A percentile compares a stretch with the other conserved stretches of the same genome.
phyloP scores from a whole-genome alignment of 2,329 filamentous ascomycete species.

The Penicillium digitatum region DNA sequence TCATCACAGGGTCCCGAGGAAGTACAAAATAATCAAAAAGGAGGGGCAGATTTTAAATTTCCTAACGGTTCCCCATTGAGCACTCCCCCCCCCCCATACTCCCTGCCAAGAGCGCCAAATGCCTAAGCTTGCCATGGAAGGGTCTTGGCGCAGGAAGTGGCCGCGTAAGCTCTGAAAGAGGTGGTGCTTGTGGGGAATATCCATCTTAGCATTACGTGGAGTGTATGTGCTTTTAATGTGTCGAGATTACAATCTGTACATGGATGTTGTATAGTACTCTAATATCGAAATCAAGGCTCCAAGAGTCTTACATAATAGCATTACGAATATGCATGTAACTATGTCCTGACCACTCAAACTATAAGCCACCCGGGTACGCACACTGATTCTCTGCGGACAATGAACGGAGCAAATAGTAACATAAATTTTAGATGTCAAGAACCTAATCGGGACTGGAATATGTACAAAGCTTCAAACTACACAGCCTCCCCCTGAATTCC shows the following conservation, averaged over 20 bases:
- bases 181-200: constrained; percentile 19
- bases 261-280: neutral
- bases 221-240: neutral
- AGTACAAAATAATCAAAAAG: neutral
- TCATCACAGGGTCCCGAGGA: constrained; percentile 1
- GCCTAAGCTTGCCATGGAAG: constrained; percentile 24
- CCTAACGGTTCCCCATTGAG: neutral
- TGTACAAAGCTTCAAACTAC: constrained; percentile 10
- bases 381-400: neutral
- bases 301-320: neutral
- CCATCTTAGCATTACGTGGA: neutral
- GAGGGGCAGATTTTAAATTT: constrained; percentile 1
- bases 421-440: neutral
- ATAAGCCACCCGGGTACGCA: neutral
- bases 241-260: neutral
- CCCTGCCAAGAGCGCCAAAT: constrained; percentile 23
- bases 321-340: neutral
- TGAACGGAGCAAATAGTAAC: neutral
- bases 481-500: constrained; percentile 28
- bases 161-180: constrained; percentile 22
- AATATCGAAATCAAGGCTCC: neutral
- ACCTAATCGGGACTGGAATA: constrained; percentile 2
- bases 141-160: constrained; percentile 23
- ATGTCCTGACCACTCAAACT: neutral
- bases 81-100: neutral